phyloP scores from a whole-genome alignment of 495 filamentous ascomycete species.

The Apodospora peruviana region DNA sequence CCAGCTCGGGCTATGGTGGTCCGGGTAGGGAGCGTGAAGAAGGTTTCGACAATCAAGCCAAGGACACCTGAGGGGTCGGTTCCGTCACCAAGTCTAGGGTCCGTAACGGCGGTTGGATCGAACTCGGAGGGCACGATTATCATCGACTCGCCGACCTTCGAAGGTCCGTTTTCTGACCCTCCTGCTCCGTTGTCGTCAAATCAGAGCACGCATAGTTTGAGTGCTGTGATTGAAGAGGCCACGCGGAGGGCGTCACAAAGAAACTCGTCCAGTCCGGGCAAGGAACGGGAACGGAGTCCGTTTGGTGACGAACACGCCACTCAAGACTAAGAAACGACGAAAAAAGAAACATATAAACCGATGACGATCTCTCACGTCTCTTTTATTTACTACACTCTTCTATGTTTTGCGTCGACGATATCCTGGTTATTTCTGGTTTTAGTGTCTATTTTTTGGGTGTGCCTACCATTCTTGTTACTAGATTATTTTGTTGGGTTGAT shows the following conservation, averaged over 20 bases:
- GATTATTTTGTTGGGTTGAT: too few relatives aligned
- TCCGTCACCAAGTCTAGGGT: constrained; percentile 16
- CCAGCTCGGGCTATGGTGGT: constrained; percentile 49
- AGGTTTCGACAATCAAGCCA: constrained; percentile 20
- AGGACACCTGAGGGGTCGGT: constrained; percentile 17
- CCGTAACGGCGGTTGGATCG: constrained; percentile 25
- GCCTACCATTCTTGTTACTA: too few relatives aligned
- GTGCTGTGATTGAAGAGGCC: constrained; percentile 49
- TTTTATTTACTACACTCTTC: too few relatives aligned
- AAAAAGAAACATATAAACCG: too few relatives aligned
- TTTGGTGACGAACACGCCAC: constrained; percentile 54
- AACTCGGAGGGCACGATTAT: constrained; percentile 42
- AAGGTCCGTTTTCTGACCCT: constrained; percentile 58
- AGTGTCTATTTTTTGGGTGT: too few relatives aligned
- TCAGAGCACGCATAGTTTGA: constrained; percentile 40
- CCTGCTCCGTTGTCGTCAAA: constrained; percentile 23
- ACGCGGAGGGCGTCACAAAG: constrained; percentile 35
- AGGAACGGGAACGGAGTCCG: constrained; percentile 40
- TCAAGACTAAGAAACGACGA: constrained; percentile 28
- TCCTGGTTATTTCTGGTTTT: too few relatives aligned
- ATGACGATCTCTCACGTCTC: too few relatives aligned
- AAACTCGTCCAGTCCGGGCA: constrained; percentile 20
- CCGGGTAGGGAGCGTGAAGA: constrained; percentile 47
- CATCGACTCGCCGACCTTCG: constrained; percentile 39
- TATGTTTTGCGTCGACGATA: too few relatives aligned